Conservation (phyloP, 1,284 basidiomycete genomes). For the Cystobasidium slooffiae region DNA sequence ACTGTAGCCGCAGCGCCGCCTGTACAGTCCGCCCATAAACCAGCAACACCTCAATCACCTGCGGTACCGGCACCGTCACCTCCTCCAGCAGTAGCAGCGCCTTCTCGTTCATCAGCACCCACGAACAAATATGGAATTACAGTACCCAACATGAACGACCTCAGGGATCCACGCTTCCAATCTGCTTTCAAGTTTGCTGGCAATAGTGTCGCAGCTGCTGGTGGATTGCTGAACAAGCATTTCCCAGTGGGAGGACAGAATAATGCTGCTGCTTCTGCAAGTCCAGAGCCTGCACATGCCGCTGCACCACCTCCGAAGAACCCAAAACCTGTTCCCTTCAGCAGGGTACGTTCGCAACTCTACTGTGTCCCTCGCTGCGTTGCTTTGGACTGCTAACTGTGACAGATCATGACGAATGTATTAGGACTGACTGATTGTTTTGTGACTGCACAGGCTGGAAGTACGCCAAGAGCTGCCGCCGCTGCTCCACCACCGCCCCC, state of each 20-base stretch:
- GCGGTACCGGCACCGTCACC: conserved; percentile 5
- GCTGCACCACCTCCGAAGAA: conserved; percentile 27
- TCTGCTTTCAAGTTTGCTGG: conserved; percentile 40
- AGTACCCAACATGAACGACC: conserved; percentile 31
- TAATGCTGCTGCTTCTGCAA: neutral
- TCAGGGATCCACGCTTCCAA: conserved; percentile 39
- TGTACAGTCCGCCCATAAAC: conserved; percentile 5
- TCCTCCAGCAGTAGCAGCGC: conserved; percentile 11
- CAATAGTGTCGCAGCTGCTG: conserved; percentile 21
- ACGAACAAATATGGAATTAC: conserved; percentile 40
- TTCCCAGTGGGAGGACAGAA: conserved; percentile 18
- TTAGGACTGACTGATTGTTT: too few species aligned
- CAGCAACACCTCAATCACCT: conserved; percentile 31
- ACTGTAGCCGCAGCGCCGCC: conserved; percentile 6
- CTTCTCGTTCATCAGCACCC: neutral
- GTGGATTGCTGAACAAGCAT: conserved; percentile 41
- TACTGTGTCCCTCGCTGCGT: neutral
- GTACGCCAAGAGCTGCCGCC: neutral
- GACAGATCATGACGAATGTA: neutral
- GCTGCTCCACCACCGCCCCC: conserved; percentile 19
- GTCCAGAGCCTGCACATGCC: neutral
- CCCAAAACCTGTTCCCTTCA: conserved; percentile 24
- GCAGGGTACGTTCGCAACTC: conserved; percentile 9
- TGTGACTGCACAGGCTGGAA: too few species aligned
- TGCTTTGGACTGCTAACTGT: neutral